Percentiles rank a stretch among this genome's conserved stretches.
Evolutionary conservation across 148 eudicot species (phyloP).

Genomic region (Linanthus parryae): DNA sequence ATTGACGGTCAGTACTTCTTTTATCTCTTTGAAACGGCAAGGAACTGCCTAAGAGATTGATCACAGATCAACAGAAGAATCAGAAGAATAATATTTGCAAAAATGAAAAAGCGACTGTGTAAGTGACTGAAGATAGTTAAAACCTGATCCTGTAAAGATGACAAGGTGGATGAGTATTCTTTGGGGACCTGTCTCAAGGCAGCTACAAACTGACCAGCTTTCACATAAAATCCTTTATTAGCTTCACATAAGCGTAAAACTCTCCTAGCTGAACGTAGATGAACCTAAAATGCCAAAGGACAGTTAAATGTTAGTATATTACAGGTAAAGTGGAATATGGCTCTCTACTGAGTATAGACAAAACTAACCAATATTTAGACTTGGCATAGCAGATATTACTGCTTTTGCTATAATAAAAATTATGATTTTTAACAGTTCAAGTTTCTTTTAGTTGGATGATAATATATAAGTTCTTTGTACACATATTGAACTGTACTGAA

Average conservation of each 20-base stretch:
- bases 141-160: conserved; percentile 92
- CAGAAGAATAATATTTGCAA: background rate
- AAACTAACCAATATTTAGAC: too few relatives aligned
- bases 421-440: too few relatives aligned
- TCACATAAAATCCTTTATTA: conserved; percentile 87
- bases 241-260: conserved; percentile 57
- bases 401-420: too few relatives aligned
- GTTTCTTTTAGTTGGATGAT: too few relatives aligned
- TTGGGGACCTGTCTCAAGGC: conserved; percentile 76
- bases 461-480: too few relatives aligned
- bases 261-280: conserved; percentile 78
- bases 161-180: conserved; percentile 72
- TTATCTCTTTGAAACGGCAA: conserved; percentile 51
- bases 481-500: too few relatives aligned
- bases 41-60: conserved; percentile 64
- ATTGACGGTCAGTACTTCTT: conserved; percentile 59
- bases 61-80: conserved; percentile 21
- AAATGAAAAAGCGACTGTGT: background rate
- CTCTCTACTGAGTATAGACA: too few relatives aligned
- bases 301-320: background rate
- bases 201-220: conserved; percentile 97
- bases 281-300: conserved; percentile 46
- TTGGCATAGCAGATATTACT: too few relatives aligned
- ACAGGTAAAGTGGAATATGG: too few relatives aligned
- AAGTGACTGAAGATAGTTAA: background rate